phyloP scores from a whole-genome alignment of 768 basidiomycete genomes.

The Leccinellum albellum region DNA sequence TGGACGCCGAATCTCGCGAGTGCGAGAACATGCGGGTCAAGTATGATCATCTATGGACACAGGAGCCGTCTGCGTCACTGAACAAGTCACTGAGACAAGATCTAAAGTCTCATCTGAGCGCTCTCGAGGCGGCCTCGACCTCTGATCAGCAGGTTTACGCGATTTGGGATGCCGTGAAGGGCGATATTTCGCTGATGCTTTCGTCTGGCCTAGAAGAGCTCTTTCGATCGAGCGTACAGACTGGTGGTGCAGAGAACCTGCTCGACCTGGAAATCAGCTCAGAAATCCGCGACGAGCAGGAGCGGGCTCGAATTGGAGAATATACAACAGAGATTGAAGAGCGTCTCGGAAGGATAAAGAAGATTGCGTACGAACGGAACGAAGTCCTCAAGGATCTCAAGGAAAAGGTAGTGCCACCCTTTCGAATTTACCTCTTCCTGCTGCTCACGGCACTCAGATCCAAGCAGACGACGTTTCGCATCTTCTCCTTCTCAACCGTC shows the following conservation, averaged over 20 bases:
- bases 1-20: conserved; percentile 81
- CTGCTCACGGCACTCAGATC: conserved; percentile 50
- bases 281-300: conserved; percentile 60
- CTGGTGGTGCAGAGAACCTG: conserved; percentile 41
- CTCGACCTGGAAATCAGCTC: conserved; percentile 72
- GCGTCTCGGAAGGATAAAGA: conserved; percentile 67
- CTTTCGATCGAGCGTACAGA: conserved; percentile 51
- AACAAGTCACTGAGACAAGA: conserved; percentile 73
- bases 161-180: conserved; percentile 68
- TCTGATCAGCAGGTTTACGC: conserved; percentile 74
- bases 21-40: conserved; percentile 87
- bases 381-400: conserved; percentile 93
- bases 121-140: conserved; percentile 70
- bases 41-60: conserved; percentile 84
- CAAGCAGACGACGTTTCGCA: conserved; percentile 97
- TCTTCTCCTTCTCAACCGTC: conserved; percentile 84
- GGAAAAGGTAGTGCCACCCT: conserved; percentile 64
- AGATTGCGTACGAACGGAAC: conserved; percentile 79
- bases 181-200: conserved; percentile 61
- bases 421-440: neutral
- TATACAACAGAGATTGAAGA: conserved; percentile 77
- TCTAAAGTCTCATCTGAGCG: conserved; percentile 67
- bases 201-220: conserved; percentile 60
- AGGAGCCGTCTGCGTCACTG: conserved; percentile 72
- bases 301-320: conserved; percentile 62